These are phyloP conservation scores for Wickerhamomyces sp. DNA, from an alignment of 1,139 yeast genomes.

Conservation along the genomic window DNA sequence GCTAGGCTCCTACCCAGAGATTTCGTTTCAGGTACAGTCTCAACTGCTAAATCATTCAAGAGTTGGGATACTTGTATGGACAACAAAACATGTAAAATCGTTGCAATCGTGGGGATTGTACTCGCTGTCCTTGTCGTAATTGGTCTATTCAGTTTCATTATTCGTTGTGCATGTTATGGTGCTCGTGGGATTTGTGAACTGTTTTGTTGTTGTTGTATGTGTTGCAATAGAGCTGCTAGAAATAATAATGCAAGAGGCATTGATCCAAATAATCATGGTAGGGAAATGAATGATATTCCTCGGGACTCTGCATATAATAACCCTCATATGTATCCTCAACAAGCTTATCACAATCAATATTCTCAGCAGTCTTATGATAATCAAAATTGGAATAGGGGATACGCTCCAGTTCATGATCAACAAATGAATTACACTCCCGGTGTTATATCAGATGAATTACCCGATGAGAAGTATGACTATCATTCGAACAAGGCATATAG, in stretches of 20 bases:
- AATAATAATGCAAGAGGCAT: conserved; percentile 9
- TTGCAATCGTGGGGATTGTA: conserved; percentile 70
- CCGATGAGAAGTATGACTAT: conserved; percentile 1
- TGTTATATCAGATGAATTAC: conserved; percentile 2
- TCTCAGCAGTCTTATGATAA: conserved; percentile 9
- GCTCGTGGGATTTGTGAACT: conserved; percentile 30
- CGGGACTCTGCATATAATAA: conserved; percentile 13
- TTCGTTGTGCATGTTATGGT: conserved; percentile 38
- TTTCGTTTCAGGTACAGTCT: conserved; percentile 14
- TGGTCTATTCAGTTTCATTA: conserved; percentile 35
- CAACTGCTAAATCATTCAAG: conserved; percentile 55
- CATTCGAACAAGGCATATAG: background rate
- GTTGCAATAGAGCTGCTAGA: conserved; percentile 4
- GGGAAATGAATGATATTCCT: conserved; percentile 15
- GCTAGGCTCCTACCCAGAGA: conserved; percentile 12
- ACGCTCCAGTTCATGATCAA: conserved; percentile 9
- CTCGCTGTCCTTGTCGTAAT: conserved; percentile 40
- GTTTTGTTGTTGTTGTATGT: conserved; percentile 37
- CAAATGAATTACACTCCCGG: conserved; percentile 1
- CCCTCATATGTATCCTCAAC: conserved; percentile 19
- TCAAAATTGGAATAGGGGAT: conserved; percentile 2
- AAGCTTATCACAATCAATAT: background rate
- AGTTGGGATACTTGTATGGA: conserved; percentile 80
- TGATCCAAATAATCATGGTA: conserved; percentile 2
- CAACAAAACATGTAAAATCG: conserved; percentile 66